Base-by-base conservation (phyloP, 352 stramenopile genomes). In the Phytophthora constricta region DNA sequence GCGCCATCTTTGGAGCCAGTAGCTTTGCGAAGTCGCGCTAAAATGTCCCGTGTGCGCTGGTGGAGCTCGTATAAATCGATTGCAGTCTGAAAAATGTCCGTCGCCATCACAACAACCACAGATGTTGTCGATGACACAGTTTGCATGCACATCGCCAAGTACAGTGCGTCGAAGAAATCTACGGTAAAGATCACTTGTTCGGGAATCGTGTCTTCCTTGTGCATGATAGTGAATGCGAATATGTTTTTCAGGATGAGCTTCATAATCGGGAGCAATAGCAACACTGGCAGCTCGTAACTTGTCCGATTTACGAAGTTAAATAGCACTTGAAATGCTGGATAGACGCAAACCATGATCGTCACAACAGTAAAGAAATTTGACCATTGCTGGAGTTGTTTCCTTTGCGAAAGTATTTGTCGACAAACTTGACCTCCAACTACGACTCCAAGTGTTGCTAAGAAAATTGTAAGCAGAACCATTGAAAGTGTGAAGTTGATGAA, bases 151-250 rank as follows among this genome's bases (percentile, higher is more conserved):
- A 53, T 62, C 10, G 54, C 42, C 8, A 62, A 27, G 14, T 62
- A 53, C 10, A 62, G 41, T 2, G 54, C 54, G 33, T 62, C 54
- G 41, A 62, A 62, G 34, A 62, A 62, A 31, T 62, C 54, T 22
- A 62, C 54, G 25, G 27, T 62, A 20, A 62, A 39, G 19, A 62
- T 53, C 14, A 62, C 54, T 52, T 62, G 54, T 10, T 62, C 54
- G 11, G 54, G 54, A 28, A 62, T 62, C 27, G 43, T 62, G 28
- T 62, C 54, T 53, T 62, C 54, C 54, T 53, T 62, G 11, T 62
- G 41, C 22, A 17, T 53, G 27, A 62, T 46, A 2, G 54, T 45
- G n/a, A 54, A 62, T 2, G 54, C 53, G 22, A 62, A 31, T 46
- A 62, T 62, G 26, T 62, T 62, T 14, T 34, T 53, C 19, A 62